These are phyloP conservation scores for Phallus indusiatus DNA, from an alignment of 768 basidiomycete genomes.

Conservation along the genomic window DNA sequence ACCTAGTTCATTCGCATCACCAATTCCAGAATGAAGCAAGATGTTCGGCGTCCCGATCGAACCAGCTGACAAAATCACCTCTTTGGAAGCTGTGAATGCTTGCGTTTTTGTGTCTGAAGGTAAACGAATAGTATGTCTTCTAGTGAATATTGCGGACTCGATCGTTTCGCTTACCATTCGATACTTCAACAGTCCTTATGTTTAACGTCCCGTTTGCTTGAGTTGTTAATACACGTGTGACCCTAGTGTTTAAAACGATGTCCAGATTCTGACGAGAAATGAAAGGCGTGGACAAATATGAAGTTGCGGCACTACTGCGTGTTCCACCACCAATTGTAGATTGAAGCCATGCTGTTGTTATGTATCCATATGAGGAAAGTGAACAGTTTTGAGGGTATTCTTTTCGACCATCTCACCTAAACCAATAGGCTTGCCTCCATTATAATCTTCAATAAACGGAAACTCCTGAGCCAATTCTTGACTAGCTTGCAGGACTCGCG, in stretches of 20 bases:
- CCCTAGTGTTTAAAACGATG: constrained; percentile 21
- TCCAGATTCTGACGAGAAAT: constrained; percentile 15
- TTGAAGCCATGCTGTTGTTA: constrained; percentile 12
- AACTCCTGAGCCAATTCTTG: constrained; percentile 2
- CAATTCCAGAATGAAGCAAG: constrained; percentile 27
- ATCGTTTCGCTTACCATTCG: constrained; percentile 2
- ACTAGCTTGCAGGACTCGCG: constrained; percentile 15
- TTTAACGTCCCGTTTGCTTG: background rate
- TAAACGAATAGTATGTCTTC: background rate
- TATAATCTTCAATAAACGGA: constrained; percentile 6
- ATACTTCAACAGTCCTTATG: background rate
- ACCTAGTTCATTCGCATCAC: constrained; percentile 19
- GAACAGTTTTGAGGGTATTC: background rate
- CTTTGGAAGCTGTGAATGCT: constrained; percentile 21
- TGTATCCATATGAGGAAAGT: background rate
- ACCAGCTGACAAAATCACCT: constrained; percentile 31
- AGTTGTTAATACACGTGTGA: constrained; percentile 2
- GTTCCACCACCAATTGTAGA: constrained; percentile 12
- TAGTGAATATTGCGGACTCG: background rate
- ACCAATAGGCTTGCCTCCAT: constrained; percentile 2
- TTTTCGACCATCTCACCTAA: background rate
- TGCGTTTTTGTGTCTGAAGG: background rate
- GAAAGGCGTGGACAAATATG: constrained; percentile 6
- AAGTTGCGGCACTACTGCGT: constrained; percentile 10
- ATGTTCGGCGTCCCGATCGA: constrained; percentile 25